Percentiles rank a stretch among this genome's conserved stretches.
These are phyloP conservation scores for Suillus hirtellus DNA, from an alignment of 768 basidiomycete genomes.

Conservation along the genomic window DNA sequence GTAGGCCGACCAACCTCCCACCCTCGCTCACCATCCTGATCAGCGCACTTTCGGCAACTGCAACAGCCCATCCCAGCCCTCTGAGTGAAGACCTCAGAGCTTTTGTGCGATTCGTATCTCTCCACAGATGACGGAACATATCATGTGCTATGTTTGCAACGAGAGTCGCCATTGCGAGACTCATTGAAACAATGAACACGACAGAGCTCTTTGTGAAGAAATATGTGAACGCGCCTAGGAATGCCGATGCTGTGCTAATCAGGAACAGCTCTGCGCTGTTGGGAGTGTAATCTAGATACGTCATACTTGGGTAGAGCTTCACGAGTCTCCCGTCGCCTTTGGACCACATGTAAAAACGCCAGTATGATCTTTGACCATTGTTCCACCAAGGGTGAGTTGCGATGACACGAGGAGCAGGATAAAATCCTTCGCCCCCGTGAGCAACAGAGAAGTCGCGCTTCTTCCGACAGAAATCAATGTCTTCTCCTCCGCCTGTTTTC, in stretches of 20 bases:
- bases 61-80: conserved; percentile 40
- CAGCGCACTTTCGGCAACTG: conserved; percentile 49
- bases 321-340: conserved; percentile 56
- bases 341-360: conserved; percentile 59
- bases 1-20: conserved; percentile 46
- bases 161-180: conserved; percentile 31
- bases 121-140: conserved; percentile 46
- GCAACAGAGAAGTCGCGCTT: conserved; percentile 42
- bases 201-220: conserved; percentile 17
- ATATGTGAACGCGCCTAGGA: conserved; percentile 18
- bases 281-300: conserved; percentile 46
- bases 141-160: conserved; percentile 49
- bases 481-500: conserved; percentile 66
- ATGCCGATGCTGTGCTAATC: conserved; percentile 20
- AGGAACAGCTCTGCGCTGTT: conserved; percentile 51
- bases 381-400: conserved; percentile 64
- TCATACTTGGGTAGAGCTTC: conserved; percentile 45
- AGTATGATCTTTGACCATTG: conserved; percentile 44
- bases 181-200: conserved; percentile 20
- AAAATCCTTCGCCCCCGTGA: conserved; percentile 42
- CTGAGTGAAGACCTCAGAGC: conserved; percentile 36
- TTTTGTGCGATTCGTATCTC: conserved; percentile 38
- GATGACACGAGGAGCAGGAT: conserved; percentile 47
- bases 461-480: conserved; percentile 56
- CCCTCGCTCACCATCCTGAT: conserved; percentile 53